phyloP scores from a whole-genome alignment of 164 flowering plant species.

The Dillenia turbinata region DNA sequence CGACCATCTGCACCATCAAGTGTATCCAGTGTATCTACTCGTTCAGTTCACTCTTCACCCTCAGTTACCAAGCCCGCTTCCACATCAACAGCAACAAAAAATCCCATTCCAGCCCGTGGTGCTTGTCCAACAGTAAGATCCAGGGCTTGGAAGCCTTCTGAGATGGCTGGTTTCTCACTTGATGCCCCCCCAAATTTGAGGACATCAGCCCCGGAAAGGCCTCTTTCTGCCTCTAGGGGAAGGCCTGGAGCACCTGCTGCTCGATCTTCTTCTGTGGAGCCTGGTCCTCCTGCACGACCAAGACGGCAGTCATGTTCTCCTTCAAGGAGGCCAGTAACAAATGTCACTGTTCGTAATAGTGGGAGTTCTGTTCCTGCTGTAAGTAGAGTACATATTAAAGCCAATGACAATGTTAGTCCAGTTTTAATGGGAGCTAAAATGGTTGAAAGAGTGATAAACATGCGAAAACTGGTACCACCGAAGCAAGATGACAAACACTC shows the following conservation, averaged over 20 bases:
- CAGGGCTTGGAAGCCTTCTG: slow-evolving; percentile 79
- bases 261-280: slow-evolving; percentile 49
- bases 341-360: slow-evolving; percentile 29
- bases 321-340: slow-evolving; percentile 54
- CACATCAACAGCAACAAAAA: slow-evolving; percentile 23
- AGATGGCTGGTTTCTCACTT: slow-evolving; percentile 77
- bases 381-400: slow-evolving; percentile 39
- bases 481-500: slow-evolving; percentile 62
- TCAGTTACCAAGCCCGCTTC: slow-evolving; percentile 38
- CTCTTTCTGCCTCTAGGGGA: slow-evolving; percentile 77
- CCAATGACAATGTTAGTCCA: slow-evolving; percentile 68
- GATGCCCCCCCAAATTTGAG: slow-evolving; percentile 79
- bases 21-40: slow-evolving; percentile 28
- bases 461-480: slow-evolving; percentile 83
- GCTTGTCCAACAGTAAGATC: slow-evolving; percentile 70
- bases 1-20: slow-evolving; percentile 48
- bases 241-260: slow-evolving; percentile 64
- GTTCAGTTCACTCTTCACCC: slow-evolving; percentile 31
- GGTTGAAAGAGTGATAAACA: slow-evolving; percentile 92
- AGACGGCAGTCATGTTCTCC: slow-evolving; percentile 84
- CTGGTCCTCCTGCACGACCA: slow-evolving; percentile 45
- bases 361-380: slow-evolving; percentile 49
- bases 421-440: slow-evolving; percentile 73
- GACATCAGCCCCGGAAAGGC: slow-evolving; percentile 72
- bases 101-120: slow-evolving; percentile 49